These are phyloP conservation scores for Kernera saxatilis DNA, from an alignment of 345 rosid species.

Conservation along the genomic window DNA sequence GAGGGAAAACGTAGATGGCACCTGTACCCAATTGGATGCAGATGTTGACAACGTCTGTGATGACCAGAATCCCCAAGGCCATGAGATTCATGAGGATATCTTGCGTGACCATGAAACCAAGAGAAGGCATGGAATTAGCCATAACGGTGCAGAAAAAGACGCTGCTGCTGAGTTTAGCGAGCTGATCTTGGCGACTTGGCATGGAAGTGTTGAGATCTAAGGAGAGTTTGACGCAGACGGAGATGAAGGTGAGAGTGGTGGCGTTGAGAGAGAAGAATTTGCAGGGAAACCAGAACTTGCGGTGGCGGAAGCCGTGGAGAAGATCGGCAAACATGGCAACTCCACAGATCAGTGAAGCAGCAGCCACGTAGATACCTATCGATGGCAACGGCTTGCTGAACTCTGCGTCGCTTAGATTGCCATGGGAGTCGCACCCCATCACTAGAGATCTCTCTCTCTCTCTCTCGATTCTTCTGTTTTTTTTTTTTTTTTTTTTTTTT, in stretches of 20 bases:
- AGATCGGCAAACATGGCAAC: slow-evolving; percentile 62
- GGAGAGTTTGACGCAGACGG: slow-evolving; percentile 66
- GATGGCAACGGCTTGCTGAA: slow-evolving; percentile 71
- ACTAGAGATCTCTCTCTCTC: neutral
- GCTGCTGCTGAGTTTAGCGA: slow-evolving; percentile 74
- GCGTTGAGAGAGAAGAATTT: slow-evolving; percentile 67
- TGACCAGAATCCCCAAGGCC: slow-evolving; percentile 63
- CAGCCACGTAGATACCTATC: slow-evolving; percentile 82
- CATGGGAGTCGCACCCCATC: slow-evolving; percentile 59
- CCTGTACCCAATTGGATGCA: slow-evolving; percentile 79
- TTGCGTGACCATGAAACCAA: slow-evolving; percentile 59
- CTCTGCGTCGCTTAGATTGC: slow-evolving; percentile 50
- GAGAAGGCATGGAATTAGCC: slow-evolving; percentile 83
- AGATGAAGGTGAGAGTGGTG: slow-evolving; percentile 57
- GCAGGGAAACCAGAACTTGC: slow-evolving; percentile 73
- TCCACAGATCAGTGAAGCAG: slow-evolving; percentile 65
- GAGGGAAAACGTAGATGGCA: slow-evolving; percentile 52
- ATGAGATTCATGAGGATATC: slow-evolving; percentile 54
- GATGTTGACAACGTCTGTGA: slow-evolving; percentile 59
- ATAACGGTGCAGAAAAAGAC: slow-evolving; percentile 64
- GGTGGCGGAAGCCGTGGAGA: slow-evolving; percentile 46
- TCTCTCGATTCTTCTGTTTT: neutral
- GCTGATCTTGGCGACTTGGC: slow-evolving; percentile 85
- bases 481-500: neutral
- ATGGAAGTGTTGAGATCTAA: slow-evolving; percentile 85